Evolutionary conservation across 2,329 filamentous ascomycete species (phyloP), one percentile per base, ranked within the genome.

Genomic region (Neonectria punicea): DNA sequence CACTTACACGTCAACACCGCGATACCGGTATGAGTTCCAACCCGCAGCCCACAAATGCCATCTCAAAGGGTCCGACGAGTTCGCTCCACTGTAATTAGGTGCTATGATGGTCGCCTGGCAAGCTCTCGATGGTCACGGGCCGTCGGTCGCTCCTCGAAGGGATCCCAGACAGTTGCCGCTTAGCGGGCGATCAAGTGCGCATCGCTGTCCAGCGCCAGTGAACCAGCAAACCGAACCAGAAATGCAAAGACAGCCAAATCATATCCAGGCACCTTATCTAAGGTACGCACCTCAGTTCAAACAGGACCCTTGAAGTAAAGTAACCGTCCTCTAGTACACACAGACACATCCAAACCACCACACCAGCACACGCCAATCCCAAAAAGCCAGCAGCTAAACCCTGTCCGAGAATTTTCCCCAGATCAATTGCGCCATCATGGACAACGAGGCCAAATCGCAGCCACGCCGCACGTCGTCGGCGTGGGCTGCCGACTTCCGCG

Each of bases 401-500:
- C n/a, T 4, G 10, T 14, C 30, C 49, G n/a, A 50, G 5, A 51
- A 18, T 13, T 34, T 34, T 22, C 49, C 30, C 9, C 30, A 14
- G 30, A 14, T 5, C 11, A 51, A 51, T 51, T 51, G 30, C 49
- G n/a, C 49, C 49, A 51, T 51, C n/a, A 50, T 9, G n/a, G n/a
- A 50, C 13, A 20, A 18, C 16, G 47, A 50, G 28, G 47, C 16
- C 49, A 20, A 13, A 18, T 32, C 16, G 30, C 30, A 20, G 18
- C 49, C 30, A 10, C 18, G 39, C 25, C 34, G 44, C 53, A 44
- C 36, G 18, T 56, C 51, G 34, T 54, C 44, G 41, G 50, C 32
- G 2, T n/a, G 8, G 18, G 18, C 60, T 51, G 44, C 61, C 61
- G 61, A 63, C 61, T 59, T 59, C 61, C 61, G 61, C 57, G 30